phyloP scores from a whole-genome alignment of 192 early-diverging fungal species.

The Umbelopsis ramanniana region DNA sequence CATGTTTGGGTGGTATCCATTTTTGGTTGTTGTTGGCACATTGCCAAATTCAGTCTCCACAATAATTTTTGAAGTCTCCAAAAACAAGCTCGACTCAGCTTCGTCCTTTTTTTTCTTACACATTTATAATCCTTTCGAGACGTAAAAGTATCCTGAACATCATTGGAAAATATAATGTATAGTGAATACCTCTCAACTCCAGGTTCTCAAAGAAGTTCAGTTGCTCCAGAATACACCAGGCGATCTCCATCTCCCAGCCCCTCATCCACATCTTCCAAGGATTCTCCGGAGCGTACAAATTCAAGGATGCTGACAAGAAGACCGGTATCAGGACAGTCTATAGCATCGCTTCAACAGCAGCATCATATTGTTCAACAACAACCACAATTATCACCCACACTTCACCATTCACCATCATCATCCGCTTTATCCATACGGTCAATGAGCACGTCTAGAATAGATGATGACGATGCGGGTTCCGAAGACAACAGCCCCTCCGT shows the following conservation, averaged over 20 bases:
- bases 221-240: slow-evolving; percentile 13
- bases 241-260: slow-evolving; percentile 7
- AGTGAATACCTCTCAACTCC: slow-evolving; percentile 12
- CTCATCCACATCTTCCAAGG: slow-evolving; percentile 1
- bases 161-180: slow-evolving; percentile 13
- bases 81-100: background rate
- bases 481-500: slow-evolving; percentile 10
- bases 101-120: background rate
- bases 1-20: slow-evolving; percentile 10
- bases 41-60: slow-evolving; percentile 20
- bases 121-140: background rate
- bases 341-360: slow-evolving; percentile 34
- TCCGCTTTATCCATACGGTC: background rate
- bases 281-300: background rate
- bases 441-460: background rate
- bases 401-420: background rate
- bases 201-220: slow-evolving; percentile 1
- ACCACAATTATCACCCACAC: slow-evolving; percentile 7
- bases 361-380: slow-evolving; percentile 34
- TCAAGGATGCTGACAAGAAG: slow-evolving; percentile 19
- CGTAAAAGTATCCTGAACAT: background rate
- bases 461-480: slow-evolving; percentile 8
- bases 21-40: slow-evolving; percentile 24
- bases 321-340: slow-evolving; percentile 23
- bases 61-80: slow-evolving; percentile 2